Base-by-base conservation (phyloP, 2,329 filamentous ascomycete genomes). In the Trichoderma koningii region DNA sequence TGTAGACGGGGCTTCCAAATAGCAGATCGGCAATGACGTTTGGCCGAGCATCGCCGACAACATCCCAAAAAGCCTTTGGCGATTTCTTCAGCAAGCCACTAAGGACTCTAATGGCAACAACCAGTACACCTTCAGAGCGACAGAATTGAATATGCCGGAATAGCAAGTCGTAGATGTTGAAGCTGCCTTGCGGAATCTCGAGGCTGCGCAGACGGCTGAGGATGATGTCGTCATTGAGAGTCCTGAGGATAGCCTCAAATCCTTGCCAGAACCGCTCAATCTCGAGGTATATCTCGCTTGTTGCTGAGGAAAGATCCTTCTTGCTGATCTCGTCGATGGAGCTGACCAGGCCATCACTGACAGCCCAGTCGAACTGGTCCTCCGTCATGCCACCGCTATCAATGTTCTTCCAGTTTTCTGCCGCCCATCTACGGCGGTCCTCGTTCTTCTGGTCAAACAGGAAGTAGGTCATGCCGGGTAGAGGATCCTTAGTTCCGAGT, bases 361-460 rank as follows among this genome's bases (percentile, higher is more conserved):
- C 87, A 12, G 91, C 91, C 89, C 91, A 96, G 50, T 97, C 91
- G 73, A 97, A 98, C 69, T 95, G 90, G 42, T 87, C 83, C 10
- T 84, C 81, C 0, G 88, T 87, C 57, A 96, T 83, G 21, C 79
- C 78, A 28, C 83, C 80, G 14, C 86, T 82, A 55, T 84, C 82
- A 68, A 90, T 85, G 30, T 73, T 73, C 64, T 77, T 76, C 73
- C 76, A 79, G 55, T 79, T 79, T 21, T 76, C 74, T 63, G 71
- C 71, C 10, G 77, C 77, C 77, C 77, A 79, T 41, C 68, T 73
- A 34, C 76, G 75, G 19, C 76, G 76, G 68, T 94, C 87, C 34
- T 85, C 80, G 69, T 91, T 89, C 55, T 73, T 76, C 21, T 75
- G 71, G 45, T 79, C 77, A 72, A 97, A 97, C 2, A 97, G 82